Percentiles rank a stretch among this genome's conserved stretches.
phyloP scores from a whole-genome alignment of 1,139 yeast genomes.

The Yamadazyma sp. region DNA sequence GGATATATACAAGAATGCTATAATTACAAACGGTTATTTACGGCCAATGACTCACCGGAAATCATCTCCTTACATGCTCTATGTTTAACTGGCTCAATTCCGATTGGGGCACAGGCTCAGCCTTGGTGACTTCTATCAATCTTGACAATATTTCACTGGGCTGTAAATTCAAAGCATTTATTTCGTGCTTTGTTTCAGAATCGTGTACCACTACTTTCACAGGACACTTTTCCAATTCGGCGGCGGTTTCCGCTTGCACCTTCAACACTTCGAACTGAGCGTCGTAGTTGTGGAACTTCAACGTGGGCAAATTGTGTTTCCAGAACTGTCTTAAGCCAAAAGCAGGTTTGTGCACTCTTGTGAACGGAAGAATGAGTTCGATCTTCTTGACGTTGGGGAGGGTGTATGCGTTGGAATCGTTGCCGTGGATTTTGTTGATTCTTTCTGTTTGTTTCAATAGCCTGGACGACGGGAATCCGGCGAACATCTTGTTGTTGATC shows the following conservation, averaged over 20 bases:
- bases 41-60: too few species aligned
- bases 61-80: conserved; percentile 5
- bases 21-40: background rate
- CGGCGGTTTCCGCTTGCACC: conserved; percentile 42
- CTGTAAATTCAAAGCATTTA: conserved; percentile 26
- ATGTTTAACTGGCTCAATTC: conserved; percentile 18
- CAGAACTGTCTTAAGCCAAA: conserved; percentile 57
- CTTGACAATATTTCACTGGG: conserved; percentile 26
- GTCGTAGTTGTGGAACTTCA: conserved; percentile 79
- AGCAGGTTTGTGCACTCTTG: conserved; percentile 30
- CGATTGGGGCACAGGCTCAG: conserved; percentile 25
- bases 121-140: conserved; percentile 33
- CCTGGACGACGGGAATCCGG: conserved; percentile 27
- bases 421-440: conserved; percentile 42
- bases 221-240: conserved; percentile 48
- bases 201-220: conserved; percentile 37
- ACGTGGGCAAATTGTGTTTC: conserved; percentile 70
- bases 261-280: conserved; percentile 62
- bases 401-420: conserved; percentile 32
- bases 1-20: conserved; percentile 7
- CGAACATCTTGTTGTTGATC: conserved; percentile 15
- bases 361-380: conserved; percentile 32
- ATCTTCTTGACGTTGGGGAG: conserved; percentile 27
- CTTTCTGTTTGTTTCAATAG: conserved; percentile 35
- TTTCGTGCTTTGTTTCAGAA: conserved; percentile 20